Conservation (phyloP, 2,329 filamentous ascomycete species). For the Colletotrichum eremochloae region DNA sequence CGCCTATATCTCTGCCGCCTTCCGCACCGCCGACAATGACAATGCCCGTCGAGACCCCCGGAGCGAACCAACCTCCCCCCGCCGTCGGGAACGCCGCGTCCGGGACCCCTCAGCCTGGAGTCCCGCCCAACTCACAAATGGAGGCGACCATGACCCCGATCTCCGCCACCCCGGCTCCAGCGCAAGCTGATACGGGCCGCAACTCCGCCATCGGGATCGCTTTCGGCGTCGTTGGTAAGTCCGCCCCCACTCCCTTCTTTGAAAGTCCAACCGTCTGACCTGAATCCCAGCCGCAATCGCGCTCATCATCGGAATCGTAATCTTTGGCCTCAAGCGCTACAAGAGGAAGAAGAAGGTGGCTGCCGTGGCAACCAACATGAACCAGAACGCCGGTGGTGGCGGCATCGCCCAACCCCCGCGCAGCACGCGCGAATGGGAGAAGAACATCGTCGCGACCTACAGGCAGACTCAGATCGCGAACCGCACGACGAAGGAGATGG, state of each 20-base stretch:
- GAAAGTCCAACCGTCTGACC: background rate
- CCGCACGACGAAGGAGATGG: constrained; percentile 34
- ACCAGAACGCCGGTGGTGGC: constrained; percentile 4
- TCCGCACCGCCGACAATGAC: background rate
- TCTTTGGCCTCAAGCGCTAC: constrained; percentile 25
- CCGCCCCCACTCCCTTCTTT: fast-evolving
- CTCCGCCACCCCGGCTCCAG: constrained; percentile 7
- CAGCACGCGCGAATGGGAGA: constrained; percentile 27
- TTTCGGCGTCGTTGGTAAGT: constrained; percentile 28
- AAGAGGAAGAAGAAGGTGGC: constrained; percentile 34
- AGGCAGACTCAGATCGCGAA: constrained; percentile 34
- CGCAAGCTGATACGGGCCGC: constrained; percentile 2
- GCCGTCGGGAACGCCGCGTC: constrained; percentile 28
- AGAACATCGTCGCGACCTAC: constrained; percentile 22
- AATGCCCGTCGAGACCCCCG: constrained; percentile 15
- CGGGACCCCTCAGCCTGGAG: background rate
- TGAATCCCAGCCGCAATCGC: constrained; percentile 5
- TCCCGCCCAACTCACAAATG: constrained; percentile 22
- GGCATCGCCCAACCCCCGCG: constrained; percentile 17
- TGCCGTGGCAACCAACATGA: constrained; percentile 31
- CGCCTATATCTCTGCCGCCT: background rate
- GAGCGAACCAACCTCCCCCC: constrained; percentile 8
- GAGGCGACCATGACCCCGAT: constrained; percentile 4
- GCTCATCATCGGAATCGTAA: constrained; percentile 24
- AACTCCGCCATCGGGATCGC: constrained; percentile 19